phyloP scores from a whole-genome alignment of 2,329 filamentous ascomycete genomes.

The Botrytis tulipae region DNA sequence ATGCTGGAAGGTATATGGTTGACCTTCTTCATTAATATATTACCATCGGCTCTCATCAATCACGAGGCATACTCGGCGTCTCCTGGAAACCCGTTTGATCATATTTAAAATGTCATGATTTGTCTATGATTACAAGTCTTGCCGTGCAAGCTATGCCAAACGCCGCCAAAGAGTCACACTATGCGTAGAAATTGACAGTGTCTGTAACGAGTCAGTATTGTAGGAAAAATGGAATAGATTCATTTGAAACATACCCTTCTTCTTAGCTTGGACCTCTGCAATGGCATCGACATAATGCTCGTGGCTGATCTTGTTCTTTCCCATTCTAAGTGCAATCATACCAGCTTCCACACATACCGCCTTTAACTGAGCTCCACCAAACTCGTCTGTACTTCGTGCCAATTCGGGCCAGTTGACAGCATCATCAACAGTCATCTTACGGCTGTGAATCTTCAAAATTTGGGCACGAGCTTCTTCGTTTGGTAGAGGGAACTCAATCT shows the following conservation, averaged over 20 bases:
- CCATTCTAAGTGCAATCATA: constrained; percentile 95
- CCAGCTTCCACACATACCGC: constrained; percentile 98
- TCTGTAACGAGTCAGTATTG: constrained; percentile 26
- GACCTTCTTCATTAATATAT: constrained; percentile 6
- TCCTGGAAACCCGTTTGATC: background rate
- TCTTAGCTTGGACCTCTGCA: constrained; percentile 93
- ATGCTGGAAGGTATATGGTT: background rate
- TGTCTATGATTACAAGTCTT: constrained; percentile 38
- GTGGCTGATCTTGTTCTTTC: constrained; percentile 94
- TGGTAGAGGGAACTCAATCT: constrained; percentile 97
- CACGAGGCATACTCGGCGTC: constrained; percentile 1
- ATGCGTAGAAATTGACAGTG: constrained; percentile 37
- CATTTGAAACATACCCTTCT: constrained; percentile 38
- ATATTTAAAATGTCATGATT: constrained; percentile 26
- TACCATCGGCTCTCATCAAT: constrained; percentile 1
- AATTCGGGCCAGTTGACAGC: constrained; percentile 94
- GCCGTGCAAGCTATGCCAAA: constrained; percentile 33
- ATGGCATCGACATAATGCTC: constrained; percentile 99
- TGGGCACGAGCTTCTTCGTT: constrained; percentile 97
- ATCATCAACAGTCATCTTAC: constrained; percentile 96
- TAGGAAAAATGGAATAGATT: constrained; percentile 33
- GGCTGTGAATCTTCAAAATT: constrained; percentile 94
- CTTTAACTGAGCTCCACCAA: constrained; percentile 96
- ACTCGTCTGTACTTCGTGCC: constrained; percentile 95
- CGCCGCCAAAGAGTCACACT: constrained; percentile 28